Base-by-base conservation (phyloP, 306 rosid species). In the Vigna hirtella region DNA sequence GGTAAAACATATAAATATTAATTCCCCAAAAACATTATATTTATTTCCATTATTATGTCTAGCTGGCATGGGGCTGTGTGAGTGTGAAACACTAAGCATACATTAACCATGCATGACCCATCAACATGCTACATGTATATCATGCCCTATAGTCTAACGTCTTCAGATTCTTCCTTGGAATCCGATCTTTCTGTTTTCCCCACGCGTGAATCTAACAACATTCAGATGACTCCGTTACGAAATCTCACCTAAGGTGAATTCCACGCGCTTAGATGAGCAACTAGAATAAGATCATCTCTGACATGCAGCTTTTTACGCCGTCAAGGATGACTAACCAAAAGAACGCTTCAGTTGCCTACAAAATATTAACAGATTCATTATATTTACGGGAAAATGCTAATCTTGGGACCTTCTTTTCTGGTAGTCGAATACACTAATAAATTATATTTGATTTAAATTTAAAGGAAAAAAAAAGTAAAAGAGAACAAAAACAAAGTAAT, bases 1-100 rank as follows among this genome's bases (percentile, higher is more conserved):
- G 81, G 83, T 73, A 70, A 78, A 69, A 61, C 84, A 68, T 65
- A 72, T 68, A 47, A 63, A 45, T 68, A 68, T 68, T 68, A 68
- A 68, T 68, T 22, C 28, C 4, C 13, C 53, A 1, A 65, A 65
- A 32, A 42, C 47, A 42, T 66, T 66, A 43, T 9, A 66, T 43
- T 66, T 66, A 43, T 45, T 68, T 68, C 38, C 13, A 47, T 68
- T 22, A 47, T 24, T 45, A 68, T 2, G 5, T 26, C 3, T 47
- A 68, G 73, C 73, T 68, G 73, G 57, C 57, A 47, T 68, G 57
- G 22, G 73, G 73, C 57, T 68, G 73, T 68, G 73, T 24, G 8
- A 32, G 6, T 45, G 15, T 10, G 10, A 42, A 2, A 20, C 51
- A 42, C 7, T 66, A 7, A 3, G 4, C 53, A 18, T 67, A 6